These are phyloP conservation scores for Dendrobium chrysotoxum DNA, from an alignment of 106 monocot species.

Conservation along the genomic window DNA sequence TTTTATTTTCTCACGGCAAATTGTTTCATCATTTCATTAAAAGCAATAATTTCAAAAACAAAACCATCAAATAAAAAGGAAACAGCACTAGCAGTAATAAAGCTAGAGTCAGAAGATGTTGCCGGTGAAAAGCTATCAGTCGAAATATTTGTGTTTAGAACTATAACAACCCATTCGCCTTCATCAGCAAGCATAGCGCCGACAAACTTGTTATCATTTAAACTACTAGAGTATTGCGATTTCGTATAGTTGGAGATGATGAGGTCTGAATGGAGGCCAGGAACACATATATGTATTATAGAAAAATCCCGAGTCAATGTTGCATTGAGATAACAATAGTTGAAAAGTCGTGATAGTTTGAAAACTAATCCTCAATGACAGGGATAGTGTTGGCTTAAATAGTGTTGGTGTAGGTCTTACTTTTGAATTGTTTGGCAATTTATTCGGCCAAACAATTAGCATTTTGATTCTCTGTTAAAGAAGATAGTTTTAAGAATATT, in stretches of 20 bases:
- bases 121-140: slow-evolving; percentile 27
- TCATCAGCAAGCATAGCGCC: slow-evolving; percentile 66
- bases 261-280: slow-evolving; percentile 30
- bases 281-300: slow-evolving; percentile 75
- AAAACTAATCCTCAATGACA: slow-evolving; percentile 63
- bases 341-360: slow-evolving; percentile 54
- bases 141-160: slow-evolving; percentile 61
- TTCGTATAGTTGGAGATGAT: slow-evolving; percentile 80
- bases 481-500: slow-evolving; percentile 62
- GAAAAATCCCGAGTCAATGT: slow-evolving; percentile 55
- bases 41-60: slow-evolving; percentile 25
- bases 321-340: slow-evolving; percentile 58
- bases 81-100: slow-evolving; percentile 2
- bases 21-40: neutral
- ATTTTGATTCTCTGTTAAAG: slow-evolving; percentile 51
- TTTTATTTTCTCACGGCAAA: too few relatives aligned
- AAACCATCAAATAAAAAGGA: slow-evolving; percentile 9
- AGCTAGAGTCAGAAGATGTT: slow-evolving; percentile 12
- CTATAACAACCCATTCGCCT: slow-evolving; percentile 78
- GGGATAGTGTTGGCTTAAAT: slow-evolving; percentile 63
- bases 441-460: slow-evolving; percentile 76
- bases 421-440: slow-evolving; percentile 58
- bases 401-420: slow-evolving; percentile 60
- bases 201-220: slow-evolving; percentile 46
- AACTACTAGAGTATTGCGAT: slow-evolving; percentile 49